Base-by-base conservation (phyloP, 805 yeast genomes). In the Yamadazyma takamatsuzukensis region DNA sequence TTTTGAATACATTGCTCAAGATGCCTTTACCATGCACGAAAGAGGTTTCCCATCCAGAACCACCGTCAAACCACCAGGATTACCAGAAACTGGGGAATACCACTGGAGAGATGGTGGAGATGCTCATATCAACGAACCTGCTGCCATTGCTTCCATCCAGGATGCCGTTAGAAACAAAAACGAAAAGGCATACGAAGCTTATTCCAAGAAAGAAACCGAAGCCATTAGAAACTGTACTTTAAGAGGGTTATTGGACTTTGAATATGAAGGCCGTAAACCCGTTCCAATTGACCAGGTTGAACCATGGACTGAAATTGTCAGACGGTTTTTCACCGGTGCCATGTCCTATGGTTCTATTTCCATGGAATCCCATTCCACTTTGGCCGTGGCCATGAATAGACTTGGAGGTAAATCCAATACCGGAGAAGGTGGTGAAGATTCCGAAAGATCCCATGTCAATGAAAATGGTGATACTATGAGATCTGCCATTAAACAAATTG, bases 61-160 rank as follows among this genome's bases (percentile, higher is more conserved):
- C 11, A 78, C 87, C 16, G 64, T 83, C 43, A 72, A 75, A 49
- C 88, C 86, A 21, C 69, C 76, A 22, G 81, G 83, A 10, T 72
- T 93, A 41, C 94, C 96, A 18, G 97, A 90, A 62, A 76, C 89
- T 39, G 98, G 98, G 62, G 97, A 93, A 59, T 93, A 88, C 55
- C 95, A 93, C 63, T 90, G 96, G 94, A 80, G 98, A 68, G 97
- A 90, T 55, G 97, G 97, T 54, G 98, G 97, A 45, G 95, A 87
- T 52, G 81, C 90, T 36, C 97, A 93, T 59, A 77, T 93, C 41
- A 90, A 90, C 59, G 95, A 87, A 45, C 98, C 98, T 11, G 74
- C 84, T 21, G 96, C 97, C 13, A 83, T 90, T 61, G 97, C 97
- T 11, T 80, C 85, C 40, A 76, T 90, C 54, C 98, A 93, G 65